phyloP scores from a whole-genome alignment of 176 grass and related monocot species.

The Oropetium thomaeum region DNA sequence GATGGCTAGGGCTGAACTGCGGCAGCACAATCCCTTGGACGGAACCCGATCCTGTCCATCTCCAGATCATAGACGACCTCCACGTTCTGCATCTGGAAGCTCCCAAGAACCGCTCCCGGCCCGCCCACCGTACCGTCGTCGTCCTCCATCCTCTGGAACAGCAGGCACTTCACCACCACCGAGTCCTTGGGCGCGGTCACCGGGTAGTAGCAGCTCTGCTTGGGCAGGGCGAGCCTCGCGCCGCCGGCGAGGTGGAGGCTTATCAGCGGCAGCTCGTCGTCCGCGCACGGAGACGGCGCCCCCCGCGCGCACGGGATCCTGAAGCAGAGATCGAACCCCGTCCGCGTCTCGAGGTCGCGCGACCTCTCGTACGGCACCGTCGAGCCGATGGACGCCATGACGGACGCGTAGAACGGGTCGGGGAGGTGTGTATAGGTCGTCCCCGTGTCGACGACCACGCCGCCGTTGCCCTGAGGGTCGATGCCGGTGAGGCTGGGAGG shows the following conservation, averaged over 20 bases:
- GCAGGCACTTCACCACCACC: slow-evolving; percentile 42
- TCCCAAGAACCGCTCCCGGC: slow-evolving; percentile 34
- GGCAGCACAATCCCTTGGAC: slow-evolving; percentile 39
- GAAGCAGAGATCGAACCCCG: slow-evolving; percentile 30
- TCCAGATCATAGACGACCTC: slow-evolving; percentile 49
- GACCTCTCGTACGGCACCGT: slow-evolving; percentile 2
- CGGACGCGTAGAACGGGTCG: slow-evolving; percentile 31
- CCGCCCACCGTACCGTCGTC: neutral
- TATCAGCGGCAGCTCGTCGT: slow-evolving; percentile 16
- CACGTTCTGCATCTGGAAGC: slow-evolving; percentile 59
- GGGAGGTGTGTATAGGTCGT: slow-evolving; percentile 57
- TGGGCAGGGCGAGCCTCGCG: slow-evolving; percentile 31
- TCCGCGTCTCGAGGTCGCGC: neutral
- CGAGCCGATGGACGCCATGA: neutral
- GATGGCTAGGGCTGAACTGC: neutral
- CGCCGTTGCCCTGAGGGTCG: slow-evolving; percentile 29
- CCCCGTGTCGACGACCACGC: slow-evolving; percentile 42
- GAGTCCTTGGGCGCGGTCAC: slow-evolving; percentile 33
- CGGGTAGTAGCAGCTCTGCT: slow-evolving; percentile 49
- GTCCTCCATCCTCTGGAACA: slow-evolving; percentile 43
- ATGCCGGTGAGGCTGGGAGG: slow-evolving; percentile 10
- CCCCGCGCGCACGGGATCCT: slow-evolving; percentile 5
- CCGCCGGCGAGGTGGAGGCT: slow-evolving; percentile 16
- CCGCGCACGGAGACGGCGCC: neutral
- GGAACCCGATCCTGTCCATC: slow-evolving; percentile 38